These are phyloP conservation scores for Schrenkiella parvula DNA, from an alignment of 345 rosid genomes.

Conservation along the genomic window DNA sequence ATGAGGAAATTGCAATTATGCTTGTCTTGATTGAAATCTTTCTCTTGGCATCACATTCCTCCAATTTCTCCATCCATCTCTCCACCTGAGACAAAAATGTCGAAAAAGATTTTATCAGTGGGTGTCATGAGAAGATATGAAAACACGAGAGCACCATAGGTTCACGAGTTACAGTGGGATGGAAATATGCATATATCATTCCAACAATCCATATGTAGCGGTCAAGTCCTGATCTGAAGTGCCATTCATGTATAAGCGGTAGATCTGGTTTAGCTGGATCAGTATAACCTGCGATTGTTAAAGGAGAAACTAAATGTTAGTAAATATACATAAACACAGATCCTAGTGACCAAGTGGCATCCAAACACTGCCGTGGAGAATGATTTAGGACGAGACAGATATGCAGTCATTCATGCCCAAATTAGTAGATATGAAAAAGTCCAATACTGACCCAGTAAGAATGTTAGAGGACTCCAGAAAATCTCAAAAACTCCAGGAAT, in stretches of 20 bases:
- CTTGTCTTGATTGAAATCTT: conserved; percentile 62
- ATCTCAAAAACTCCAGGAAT: conserved; percentile 85
- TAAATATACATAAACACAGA: background rate
- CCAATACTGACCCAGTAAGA: conserved; percentile 64
- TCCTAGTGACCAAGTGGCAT: background rate
- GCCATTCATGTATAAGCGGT: conserved; percentile 87
- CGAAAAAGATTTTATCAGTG: conserved; percentile 4
- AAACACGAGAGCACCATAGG: background rate
- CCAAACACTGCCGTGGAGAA: background rate
- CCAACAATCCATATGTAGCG: conserved; percentile 98
- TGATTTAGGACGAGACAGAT: background rate
- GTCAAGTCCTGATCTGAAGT: conserved; percentile 98
- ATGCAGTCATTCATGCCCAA: background rate
- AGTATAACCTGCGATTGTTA: conserved; percentile 58
- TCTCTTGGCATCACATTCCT: conserved; percentile 80
- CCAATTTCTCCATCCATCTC: conserved; percentile 98
- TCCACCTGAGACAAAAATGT: conserved; percentile 58
- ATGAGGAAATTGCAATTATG: conserved; percentile 48
- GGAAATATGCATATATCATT: conserved; percentile 96
- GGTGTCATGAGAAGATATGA: background rate
- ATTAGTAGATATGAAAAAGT: background rate
- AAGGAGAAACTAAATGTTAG: background rate
- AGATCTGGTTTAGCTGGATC: conserved; percentile 95
- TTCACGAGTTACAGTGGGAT: conserved; percentile 67
- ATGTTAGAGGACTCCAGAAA: conserved; percentile 78